Base-by-base conservation (phyloP, 495 filamentous ascomycete species). In the Podospora comata region DNA sequence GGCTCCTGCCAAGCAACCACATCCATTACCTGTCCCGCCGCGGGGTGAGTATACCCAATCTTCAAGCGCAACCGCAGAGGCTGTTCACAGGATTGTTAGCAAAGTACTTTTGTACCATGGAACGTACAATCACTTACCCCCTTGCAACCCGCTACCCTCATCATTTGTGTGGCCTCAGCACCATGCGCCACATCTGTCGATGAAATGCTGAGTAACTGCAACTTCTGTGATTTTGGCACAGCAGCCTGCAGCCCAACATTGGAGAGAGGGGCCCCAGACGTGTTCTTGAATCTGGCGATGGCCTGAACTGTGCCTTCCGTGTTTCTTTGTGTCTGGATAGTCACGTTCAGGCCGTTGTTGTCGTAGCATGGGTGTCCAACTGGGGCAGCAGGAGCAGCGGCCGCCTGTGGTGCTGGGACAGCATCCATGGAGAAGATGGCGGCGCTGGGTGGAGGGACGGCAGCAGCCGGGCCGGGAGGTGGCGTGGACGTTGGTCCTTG, bases 1-100 rank as follows among this genome's bases (percentile, higher is more conserved):
- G 93, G 92, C 77, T 99, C 95, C 62, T 89, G 86, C 95, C 95
- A 99, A 82, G 97, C 94, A 67, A 97, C 93, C 79, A 97, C 92
- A 72, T 99, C 96, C 73, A 88, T 91, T 7, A 96, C 86, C 62
- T 88, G 81, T 28, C 86, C 85, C n/a, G 81, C 83, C 28, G 87
- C 85, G 64, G 89, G 89, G 71, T 88, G 90, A 53, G 85, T 82
- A 78, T 91, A 97, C 62, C 87, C 87, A 73, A 99, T 85, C 81
- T 91, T 94, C 70, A 99, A 83, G 76, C 96, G 86, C 70, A 99
- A 80, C 44, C 93, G 88, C 66, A 99, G 83, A 68, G 76, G 77
- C 83, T 83, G 67, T 55, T 62, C 16, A 71, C 28, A 70, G 23
- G 66, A 13, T 59, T 60, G 76, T 81, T 76, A 79, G 75, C 66